Percentiles rank a stretch among this genome's conserved stretches.
These are phyloP conservation scores for Radiomyces spectabilis DNA, from an alignment of 192 early-diverging fungal species.

Conservation along the genomic window DNA sequence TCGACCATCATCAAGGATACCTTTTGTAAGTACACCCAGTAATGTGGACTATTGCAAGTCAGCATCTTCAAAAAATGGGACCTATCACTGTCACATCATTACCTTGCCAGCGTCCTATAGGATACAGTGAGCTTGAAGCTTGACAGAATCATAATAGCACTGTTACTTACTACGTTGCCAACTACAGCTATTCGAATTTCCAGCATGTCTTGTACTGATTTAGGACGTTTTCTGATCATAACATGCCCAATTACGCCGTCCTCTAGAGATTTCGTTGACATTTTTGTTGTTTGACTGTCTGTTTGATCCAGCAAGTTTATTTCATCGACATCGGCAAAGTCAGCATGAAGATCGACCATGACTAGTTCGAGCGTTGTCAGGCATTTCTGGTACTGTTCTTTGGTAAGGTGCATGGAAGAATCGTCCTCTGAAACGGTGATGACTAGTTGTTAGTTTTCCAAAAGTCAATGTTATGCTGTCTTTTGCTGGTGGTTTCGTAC, in stretches of 20 bases:
- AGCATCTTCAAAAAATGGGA: background rate
- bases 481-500: constrained; percentile 19
- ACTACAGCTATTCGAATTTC: constrained; percentile 86
- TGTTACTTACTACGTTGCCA: constrained; percentile 76
- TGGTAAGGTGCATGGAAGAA: constrained; percentile 54
- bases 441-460: background rate
- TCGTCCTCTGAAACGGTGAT: constrained; percentile 51
- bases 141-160: background rate
- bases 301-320: constrained; percentile 19
- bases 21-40: constrained; percentile 87
- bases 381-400: constrained; percentile 36
- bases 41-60: constrained; percentile 54
- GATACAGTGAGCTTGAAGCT: background rate
- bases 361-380: constrained; percentile 31
- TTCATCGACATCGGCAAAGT: constrained; percentile 40
- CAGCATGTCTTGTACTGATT: constrained; percentile 70
- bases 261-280: too few species aligned
- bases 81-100: background rate
- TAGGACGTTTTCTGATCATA: constrained; percentile 64
- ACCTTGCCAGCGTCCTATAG: constrained; percentile 66
- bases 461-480: background rate
- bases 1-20: constrained; percentile 85
- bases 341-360: constrained; percentile 32
- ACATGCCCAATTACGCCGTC: constrained; percentile 36
- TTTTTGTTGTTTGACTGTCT: too few species aligned